These are phyloP conservation scores for Ogataea allantospora DNA, from an alignment of 805 yeast species.

Conservation along the genomic window DNA sequence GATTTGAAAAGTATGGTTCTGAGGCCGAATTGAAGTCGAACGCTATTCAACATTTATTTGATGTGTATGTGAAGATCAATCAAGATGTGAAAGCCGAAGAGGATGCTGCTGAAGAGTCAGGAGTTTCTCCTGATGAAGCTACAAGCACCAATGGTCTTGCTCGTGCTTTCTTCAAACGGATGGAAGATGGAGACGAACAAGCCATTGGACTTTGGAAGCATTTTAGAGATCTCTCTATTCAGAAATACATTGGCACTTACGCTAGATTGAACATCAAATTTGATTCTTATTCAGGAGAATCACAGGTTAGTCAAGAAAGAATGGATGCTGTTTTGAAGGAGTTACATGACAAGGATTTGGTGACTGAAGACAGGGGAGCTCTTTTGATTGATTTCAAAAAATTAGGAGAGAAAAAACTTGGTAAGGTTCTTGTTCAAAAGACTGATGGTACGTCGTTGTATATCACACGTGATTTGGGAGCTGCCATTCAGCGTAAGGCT, in stretches of 20 bases:
- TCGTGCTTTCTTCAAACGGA: conserved; percentile 77
- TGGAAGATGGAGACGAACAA: conserved; percentile 90
- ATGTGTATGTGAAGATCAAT: conserved; percentile 87
- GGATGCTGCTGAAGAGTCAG: conserved; percentile 50
- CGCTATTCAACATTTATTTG: conserved; percentile 93
- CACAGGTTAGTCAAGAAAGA: conserved; percentile 75
- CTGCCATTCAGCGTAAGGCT: conserved; percentile 87
- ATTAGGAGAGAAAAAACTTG: conserved; percentile 80
- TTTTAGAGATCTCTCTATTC: conserved; percentile 89
- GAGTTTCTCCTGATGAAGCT: conserved; percentile 44
- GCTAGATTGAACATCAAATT: conserved; percentile 87
- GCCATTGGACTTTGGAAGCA: conserved; percentile 79
- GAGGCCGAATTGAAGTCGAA: conserved; percentile 68
- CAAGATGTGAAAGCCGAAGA: conserved; percentile 67
- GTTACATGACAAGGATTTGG: conserved; percentile 65
- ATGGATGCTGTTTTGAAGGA: conserved; percentile 65
- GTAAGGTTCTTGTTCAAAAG: conserved; percentile 89
- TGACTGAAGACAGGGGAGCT: conserved; percentile 90
- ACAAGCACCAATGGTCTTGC: conserved; percentile 76
- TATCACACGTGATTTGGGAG: conserved; percentile 95
- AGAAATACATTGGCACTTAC: conserved; percentile 81
- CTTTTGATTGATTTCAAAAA: conserved; percentile 78
- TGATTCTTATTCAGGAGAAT: conserved; percentile 92
- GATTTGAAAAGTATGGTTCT: conserved; percentile 80
- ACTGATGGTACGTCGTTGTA: conserved; percentile 94